Percentiles rank a stretch among this genome's conserved stretches.
These are phyloP conservation scores for Phytophthora boehmeriae DNA, from an alignment of 352 stramenopile species.

Conservation along the genomic window DNA sequence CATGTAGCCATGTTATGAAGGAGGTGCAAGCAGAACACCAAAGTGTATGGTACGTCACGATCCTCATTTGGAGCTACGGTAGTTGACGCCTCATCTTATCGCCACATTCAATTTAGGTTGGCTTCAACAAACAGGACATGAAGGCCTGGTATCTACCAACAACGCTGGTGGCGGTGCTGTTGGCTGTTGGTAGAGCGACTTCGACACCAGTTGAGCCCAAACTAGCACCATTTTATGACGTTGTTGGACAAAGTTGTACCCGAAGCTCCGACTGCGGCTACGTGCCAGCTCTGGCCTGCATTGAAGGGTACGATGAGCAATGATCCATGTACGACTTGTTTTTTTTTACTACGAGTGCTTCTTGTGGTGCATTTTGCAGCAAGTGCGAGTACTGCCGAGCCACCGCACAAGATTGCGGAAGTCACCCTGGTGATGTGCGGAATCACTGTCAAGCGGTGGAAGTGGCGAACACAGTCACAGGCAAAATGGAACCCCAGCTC, in stretches of 20 bases:
- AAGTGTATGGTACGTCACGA: not conserved
- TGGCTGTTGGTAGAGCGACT: too few relatives aligned
- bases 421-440: slow-evolving; percentile 40
- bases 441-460: slow-evolving; percentile 56
- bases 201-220: too few relatives aligned
- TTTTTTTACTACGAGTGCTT: too few relatives aligned
- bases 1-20: slow-evolving; percentile 1
- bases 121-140: too few relatives aligned
- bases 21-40: not conserved
- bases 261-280: slow-evolving; percentile 68
- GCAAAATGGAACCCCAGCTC: slow-evolving; percentile 31
- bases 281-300: slow-evolving; percentile 75
- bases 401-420: slow-evolving; percentile 54
- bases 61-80: not conserved
- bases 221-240: slow-evolving; percentile 37
- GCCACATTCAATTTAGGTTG: slow-evolving; percentile 25
- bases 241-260: slow-evolving; percentile 49
- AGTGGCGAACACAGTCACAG: slow-evolving; percentile 31
- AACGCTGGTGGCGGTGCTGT: too few relatives aligned
- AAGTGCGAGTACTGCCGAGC: slow-evolving; percentile 67
- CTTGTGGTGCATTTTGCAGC: too few relatives aligned
- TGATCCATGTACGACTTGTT: not conserved
- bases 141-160: too few relatives aligned
- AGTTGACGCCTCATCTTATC: slow-evolving; percentile 4
- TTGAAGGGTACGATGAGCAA: slow-evolving; percentile 42